Evolutionary conservation across 805 yeast species (phyloP).

Genomic region (Teunomyces lycoperdinae): DNA sequence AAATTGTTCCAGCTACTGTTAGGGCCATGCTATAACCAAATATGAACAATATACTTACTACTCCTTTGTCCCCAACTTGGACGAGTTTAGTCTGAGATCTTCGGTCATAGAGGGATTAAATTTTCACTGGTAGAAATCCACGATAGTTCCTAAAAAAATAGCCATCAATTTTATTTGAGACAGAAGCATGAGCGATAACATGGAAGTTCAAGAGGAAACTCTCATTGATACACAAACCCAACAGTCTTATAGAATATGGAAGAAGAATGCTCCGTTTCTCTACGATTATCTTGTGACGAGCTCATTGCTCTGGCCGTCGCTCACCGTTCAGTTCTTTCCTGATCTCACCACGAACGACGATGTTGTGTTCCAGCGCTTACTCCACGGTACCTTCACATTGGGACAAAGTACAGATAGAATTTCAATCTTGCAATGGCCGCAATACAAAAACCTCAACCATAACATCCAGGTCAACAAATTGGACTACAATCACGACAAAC

Average conservation of each 20-base stretch:
- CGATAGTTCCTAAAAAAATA: neutral
- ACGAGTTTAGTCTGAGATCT: slow-evolving; percentile 57
- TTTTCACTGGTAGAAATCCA: neutral
- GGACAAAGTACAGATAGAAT: slow-evolving; percentile 53
- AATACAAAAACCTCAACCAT: slow-evolving; percentile 27
- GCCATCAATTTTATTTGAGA: neutral
- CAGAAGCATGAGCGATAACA: neutral
- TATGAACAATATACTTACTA: slow-evolving; percentile 46
- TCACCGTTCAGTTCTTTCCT: slow-evolving; percentile 62
- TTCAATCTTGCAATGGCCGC: slow-evolving; percentile 33
- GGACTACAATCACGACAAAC: slow-evolving; percentile 36
- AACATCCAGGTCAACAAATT: slow-evolving; percentile 37
- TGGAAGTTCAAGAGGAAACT: slow-evolving; percentile 3
- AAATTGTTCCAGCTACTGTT: slow-evolving; percentile 77
- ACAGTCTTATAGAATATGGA: slow-evolving; percentile 52
- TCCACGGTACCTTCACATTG: slow-evolving; percentile 65
- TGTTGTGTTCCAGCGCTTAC: slow-evolving; percentile 35
- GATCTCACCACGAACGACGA: slow-evolving; percentile 32
- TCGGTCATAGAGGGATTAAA: slow-evolving; percentile 8
- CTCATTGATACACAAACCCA: slow-evolving; percentile 32
- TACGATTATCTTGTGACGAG: slow-evolving; percentile 53
- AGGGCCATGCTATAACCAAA: slow-evolving; percentile 8
- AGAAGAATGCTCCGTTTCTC: slow-evolving; percentile 56
- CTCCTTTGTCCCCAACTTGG: slow-evolving; percentile 81
- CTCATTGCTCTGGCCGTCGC: slow-evolving; percentile 62